Percentiles rank a stretch among this genome's conserved stretches.
Evolutionary conservation across 2,329 filamentous ascomycete genomes (phyloP).

Genomic region (Knufia fluminis): DNA sequence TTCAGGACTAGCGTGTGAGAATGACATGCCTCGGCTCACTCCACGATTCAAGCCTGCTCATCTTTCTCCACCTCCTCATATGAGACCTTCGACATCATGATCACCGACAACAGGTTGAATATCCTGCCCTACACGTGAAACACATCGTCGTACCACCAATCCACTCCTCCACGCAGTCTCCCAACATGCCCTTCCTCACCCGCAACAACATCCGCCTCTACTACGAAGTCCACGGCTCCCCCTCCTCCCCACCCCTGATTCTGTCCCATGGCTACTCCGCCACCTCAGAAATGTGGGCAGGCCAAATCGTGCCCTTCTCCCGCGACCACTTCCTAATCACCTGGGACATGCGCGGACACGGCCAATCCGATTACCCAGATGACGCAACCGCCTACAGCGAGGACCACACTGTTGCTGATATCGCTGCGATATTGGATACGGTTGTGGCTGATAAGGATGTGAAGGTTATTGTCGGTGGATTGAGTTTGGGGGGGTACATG

Average conservation of each 20-base stretch:
- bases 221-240: conserved; percentile 15
- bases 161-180: neutral
- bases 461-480: conserved; percentile 14
- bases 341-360: conserved; percentile 21
- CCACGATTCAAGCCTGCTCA: too few species aligned
- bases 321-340: conserved; percentile 12
- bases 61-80: too few species aligned
- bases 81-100: too few species aligned
- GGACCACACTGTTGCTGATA: conserved; percentile 14
- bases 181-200: conserved; percentile 13
- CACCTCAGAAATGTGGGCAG: conserved; percentile 17
- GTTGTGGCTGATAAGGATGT: neutral
- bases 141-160: too few species aligned
- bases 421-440: conserved; percentile 12
- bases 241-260: conserved; percentile 7
- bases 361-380: conserved; percentile 11
- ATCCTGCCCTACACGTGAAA: too few species aligned
- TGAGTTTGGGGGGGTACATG: conserved; percentile 18
- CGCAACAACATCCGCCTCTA: conserved; percentile 11
- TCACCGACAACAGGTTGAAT: too few species aligned
- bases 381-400: conserved; percentile 14
- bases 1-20: too few species aligned
- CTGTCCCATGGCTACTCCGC: conserved; percentile 18
- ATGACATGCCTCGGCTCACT: too few species aligned
- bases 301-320: conserved; percentile 14